Percentiles rank a stretch among this genome's conserved stretches.
These are phyloP conservation scores for Senecio squalidus DNA, from an alignment of 140 eudicot genomes.

Conservation along the genomic window DNA sequence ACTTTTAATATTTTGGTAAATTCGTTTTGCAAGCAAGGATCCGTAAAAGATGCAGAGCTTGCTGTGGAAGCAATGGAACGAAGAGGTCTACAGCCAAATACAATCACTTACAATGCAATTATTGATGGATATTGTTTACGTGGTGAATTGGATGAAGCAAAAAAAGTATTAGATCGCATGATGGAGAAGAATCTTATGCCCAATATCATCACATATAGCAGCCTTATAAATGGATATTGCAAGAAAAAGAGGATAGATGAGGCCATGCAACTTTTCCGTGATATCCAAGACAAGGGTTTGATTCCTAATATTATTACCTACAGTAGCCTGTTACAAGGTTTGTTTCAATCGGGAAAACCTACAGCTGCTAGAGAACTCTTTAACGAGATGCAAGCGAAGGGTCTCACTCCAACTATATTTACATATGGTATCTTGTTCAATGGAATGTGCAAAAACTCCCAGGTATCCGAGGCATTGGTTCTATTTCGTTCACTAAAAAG, in stretches of 20 bases:
- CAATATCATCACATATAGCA: not conserved
- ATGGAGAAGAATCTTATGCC: not conserved
- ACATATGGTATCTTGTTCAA: not conserved
- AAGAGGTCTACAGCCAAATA: not conserved
- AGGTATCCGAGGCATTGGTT: slow-evolving; percentile 2
- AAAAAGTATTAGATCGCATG: not conserved
- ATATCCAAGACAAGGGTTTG: not conserved
- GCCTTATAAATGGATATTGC: slow-evolving; percentile 4
- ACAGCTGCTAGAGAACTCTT: not conserved
- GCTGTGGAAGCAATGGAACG: not conserved
- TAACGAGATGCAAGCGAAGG: not conserved
- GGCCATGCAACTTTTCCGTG: not conserved
- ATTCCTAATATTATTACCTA: not conserved
- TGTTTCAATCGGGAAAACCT: not conserved
- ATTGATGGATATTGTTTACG: slow-evolving; percentile 2
- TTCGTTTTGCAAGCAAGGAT: slow-evolving; percentile 7
- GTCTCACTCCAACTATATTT: not conserved
- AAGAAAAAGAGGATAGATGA: not conserved
- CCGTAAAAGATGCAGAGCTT: not conserved
- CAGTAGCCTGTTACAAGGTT: not conserved
- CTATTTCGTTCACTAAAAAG: slow-evolving; percentile 6
- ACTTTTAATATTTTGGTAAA: not conserved
- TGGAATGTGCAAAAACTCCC: not conserved
- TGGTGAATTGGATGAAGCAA: not conserved
- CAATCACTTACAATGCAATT: not conserved